These are phyloP conservation scores for Pseudoperonospora humuli DNA, from an alignment of 352 stramenopile species.

Conservation along the genomic window DNA sequence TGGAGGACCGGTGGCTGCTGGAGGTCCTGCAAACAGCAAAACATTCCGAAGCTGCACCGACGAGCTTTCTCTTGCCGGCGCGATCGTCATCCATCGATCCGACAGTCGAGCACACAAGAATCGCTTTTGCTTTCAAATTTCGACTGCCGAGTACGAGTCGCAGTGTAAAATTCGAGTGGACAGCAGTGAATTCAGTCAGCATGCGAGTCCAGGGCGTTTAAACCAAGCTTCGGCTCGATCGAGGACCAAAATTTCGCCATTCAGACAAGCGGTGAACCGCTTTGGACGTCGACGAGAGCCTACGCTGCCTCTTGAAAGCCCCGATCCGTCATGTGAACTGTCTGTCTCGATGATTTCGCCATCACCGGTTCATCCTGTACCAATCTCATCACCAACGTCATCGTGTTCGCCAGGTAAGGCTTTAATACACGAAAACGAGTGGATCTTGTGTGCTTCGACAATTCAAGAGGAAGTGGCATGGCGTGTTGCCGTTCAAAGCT, in stretches of 20 bases:
- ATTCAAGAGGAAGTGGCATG: constrained; percentile 62
- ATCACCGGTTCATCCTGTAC: not conserved
- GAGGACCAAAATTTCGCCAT: constrained; percentile 47
- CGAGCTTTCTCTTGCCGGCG: constrained; percentile 58
- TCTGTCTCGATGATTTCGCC: constrained; percentile 7
- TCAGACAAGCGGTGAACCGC: constrained; percentile 52
- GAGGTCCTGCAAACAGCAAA: not conserved
- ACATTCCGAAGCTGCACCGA: constrained; percentile 38
- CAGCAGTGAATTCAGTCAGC: constrained; percentile 2
- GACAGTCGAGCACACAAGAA: constrained; percentile 64
- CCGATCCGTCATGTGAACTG: not conserved
- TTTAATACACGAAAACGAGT: constrained; percentile 34
- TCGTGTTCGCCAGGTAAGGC: constrained; percentile 8
- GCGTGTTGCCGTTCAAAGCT: constrained; percentile 57
- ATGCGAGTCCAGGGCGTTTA: constrained; percentile 15
- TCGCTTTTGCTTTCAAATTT: constrained; percentile 77
- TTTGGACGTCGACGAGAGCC: constrained; percentile 35
- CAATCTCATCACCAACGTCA: constrained; percentile 9
- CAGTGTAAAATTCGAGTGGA: constrained; percentile 9
- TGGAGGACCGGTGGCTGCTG: constrained; percentile 1
- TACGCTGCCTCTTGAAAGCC: not conserved
- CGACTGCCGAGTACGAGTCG: constrained; percentile 38
- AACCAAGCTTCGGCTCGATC: constrained; percentile 15
- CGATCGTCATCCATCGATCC: constrained; percentile 73
- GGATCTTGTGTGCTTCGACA: constrained; percentile 57